A percentile compares a stretch with the other conserved stretches of the same genome.
These are phyloP conservation scores for Acacia concinna DNA, from an alignment of 331 rosid species.

Conservation along the genomic window DNA sequence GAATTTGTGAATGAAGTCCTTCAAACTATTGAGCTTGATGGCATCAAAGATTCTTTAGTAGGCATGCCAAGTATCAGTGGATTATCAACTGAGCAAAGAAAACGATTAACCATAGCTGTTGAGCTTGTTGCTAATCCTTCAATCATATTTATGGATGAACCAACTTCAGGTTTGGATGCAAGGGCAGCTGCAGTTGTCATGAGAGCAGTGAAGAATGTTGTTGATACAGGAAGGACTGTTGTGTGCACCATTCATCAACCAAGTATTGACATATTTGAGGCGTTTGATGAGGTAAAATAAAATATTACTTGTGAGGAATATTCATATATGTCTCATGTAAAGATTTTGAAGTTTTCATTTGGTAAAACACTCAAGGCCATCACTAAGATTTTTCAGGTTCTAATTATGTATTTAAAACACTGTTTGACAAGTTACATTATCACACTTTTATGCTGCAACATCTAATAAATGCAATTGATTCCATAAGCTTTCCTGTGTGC, in stretches of 20 bases:
- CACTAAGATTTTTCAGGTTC: not conserved
- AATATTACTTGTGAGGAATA: not conserved
- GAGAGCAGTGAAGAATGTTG: conserved; percentile 10
- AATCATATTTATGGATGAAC: conserved; percentile 6
- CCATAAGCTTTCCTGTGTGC: no score
- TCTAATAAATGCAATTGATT: no score
- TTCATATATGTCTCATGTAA: not conserved
- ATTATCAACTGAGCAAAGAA: not conserved
- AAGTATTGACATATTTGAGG: conserved; percentile 6
- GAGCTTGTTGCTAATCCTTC: conserved; percentile 8
- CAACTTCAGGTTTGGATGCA: conserved; percentile 8
- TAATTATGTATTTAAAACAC: not conserved
- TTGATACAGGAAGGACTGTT: conserved; percentile 1
- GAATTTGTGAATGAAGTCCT: conserved; percentile 10
- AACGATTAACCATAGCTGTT: conserved; percentile 2
- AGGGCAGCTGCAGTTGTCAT: conserved; percentile 12
- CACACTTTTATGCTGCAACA: not conserved
- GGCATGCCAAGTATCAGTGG: not conserved
- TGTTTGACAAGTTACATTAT: not conserved
- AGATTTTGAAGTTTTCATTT: not conserved
- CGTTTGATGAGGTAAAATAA: conserved; percentile 2
- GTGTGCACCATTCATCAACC: conserved; percentile 5
- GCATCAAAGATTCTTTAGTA: not conserved
- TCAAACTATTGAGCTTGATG: not conserved
- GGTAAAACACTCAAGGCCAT: not conserved